Base-by-base conservation (phyloP, 495 filamentous ascomycete species). In the Lophium mytilinum region DNA sequence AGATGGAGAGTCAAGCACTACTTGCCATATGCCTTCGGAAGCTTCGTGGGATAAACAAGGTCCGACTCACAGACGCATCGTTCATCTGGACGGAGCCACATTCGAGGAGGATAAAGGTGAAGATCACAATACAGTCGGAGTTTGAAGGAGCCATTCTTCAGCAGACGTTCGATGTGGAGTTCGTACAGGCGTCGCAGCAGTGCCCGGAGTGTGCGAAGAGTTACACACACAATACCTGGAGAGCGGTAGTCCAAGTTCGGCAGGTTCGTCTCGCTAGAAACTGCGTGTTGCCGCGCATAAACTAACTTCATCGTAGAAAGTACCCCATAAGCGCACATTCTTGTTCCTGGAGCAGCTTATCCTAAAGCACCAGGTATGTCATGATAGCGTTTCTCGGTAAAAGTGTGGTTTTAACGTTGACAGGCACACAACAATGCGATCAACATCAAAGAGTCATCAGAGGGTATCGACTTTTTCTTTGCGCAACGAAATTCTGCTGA, bases 61-160 rank as follows among this genome's bases (percentile, higher is more conserved):
- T 94, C 53, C 78, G 93, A 41, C 90, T 98, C 58, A 89, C 93
- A 66, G 93, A 98, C 64, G 93, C 93, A 37, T 86, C 82, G 64
- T 98, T 98, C 68, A 89, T 96, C 61, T 98, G 93, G 93, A 98
- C 93, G 3, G 93, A 98, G 72, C 93, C 93, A 7, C 93, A 98
- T 75, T 94, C 88, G 49, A 77, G 88, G 65, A 76, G 93, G 64
- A 78, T 98, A 50, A 90, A 87, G 68, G 83, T 98, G 60, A 94
- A 95, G 73, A 87, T 98, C 65, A 95, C 90, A 0, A 81, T 98
- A 15, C 92, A 98, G 67, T 82, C 74, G 72, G 87, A 79, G 78
- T 89, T 75, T 64, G 75, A 86, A 64, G 82, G 78, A 24, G 83
- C 83, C 4, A 86, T 96, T 55, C 76, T 98, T 64, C 92, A 97